phyloP scores from a whole-genome alignment of 2,329 filamentous ascomycete species.

The Exophiala dermatitidis region DNA sequence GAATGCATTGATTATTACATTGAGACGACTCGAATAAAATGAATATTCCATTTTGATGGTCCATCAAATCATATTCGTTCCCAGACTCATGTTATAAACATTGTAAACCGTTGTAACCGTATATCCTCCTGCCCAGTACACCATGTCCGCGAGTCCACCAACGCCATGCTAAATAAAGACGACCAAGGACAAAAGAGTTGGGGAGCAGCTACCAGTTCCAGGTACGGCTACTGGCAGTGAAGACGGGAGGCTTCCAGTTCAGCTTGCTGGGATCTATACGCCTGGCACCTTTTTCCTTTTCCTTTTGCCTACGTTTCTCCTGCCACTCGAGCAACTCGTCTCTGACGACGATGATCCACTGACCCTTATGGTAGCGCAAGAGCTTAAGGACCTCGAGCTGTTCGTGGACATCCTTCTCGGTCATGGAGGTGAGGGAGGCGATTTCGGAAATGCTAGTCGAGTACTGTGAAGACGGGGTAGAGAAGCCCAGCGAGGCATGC shows the following conservation, averaged over 20 bases:
- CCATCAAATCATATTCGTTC: no score
- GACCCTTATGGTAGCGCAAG: slow-evolving; percentile 91
- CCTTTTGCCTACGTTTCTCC: slow-evolving; percentile 67
- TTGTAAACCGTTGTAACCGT: not conserved
- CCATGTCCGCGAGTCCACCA: not conserved
- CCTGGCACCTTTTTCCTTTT: slow-evolving; percentile 66
- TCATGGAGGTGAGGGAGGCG: slow-evolving; percentile 77
- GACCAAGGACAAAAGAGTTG: not conserved
- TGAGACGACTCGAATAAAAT: no score
- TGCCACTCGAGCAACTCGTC: slow-evolving; percentile 66
- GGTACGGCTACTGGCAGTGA: slow-evolving; percentile 78
- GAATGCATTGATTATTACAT: not conserved
- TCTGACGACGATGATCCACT: slow-evolving; percentile 91
- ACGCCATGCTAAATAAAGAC: slow-evolving; percentile 9
- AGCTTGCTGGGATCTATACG: slow-evolving; percentile 70
- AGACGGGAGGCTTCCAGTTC: slow-evolving; percentile 94
- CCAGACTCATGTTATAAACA: no score
- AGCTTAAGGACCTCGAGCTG: slow-evolving; percentile 90
- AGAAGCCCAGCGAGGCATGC: slow-evolving; percentile 17
- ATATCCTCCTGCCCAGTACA: not conserved
- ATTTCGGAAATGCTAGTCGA: slow-evolving; percentile 76
- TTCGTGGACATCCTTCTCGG: slow-evolving; percentile 92
- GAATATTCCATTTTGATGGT: no score
- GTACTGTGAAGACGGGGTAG: slow-evolving; percentile 24
- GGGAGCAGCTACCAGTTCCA: slow-evolving; percentile 71